These are phyloP conservation scores for Beauveria pseudobassiana DNA, from an alignment of 2,329 filamentous ascomycete genomes.

Conservation along the genomic window DNA sequence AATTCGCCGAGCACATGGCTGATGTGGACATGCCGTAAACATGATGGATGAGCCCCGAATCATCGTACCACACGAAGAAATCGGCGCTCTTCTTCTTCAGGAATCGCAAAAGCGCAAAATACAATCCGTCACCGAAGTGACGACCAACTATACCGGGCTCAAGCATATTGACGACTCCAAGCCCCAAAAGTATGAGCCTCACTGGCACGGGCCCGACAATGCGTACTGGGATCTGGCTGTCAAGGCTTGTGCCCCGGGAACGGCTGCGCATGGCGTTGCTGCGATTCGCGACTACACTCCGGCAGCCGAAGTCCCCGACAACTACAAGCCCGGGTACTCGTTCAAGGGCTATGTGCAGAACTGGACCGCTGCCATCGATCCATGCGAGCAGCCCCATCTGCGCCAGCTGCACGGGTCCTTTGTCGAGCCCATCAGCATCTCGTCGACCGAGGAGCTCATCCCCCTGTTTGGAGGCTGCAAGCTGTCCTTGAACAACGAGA, in stretches of 20 bases:
- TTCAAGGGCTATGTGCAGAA: conserved; percentile 47
- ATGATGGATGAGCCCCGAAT: conserved; percentile 56
- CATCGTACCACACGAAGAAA: conserved; percentile 51
- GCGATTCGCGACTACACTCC: conserved; percentile 23
- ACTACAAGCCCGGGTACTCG: conserved; percentile 29
- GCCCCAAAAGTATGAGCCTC: conserved; percentile 34
- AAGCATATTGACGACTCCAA: conserved; percentile 27
- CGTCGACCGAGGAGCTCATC: conserved; percentile 45
- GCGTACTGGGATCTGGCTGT: conserved; percentile 54
- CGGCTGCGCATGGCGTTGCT: conserved; percentile 34
- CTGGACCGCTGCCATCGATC: conserved; percentile 50
- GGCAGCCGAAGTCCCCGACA: conserved; percentile 26
- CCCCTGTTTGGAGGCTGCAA: conserved; percentile 58
- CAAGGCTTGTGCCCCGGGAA: conserved; percentile 49
- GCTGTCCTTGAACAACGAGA: conserved; percentile 55
- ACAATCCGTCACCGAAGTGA: conserved; percentile 33
- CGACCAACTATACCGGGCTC: conserved; percentile 36
- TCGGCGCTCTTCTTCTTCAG: conserved; percentile 41
- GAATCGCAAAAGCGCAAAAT: conserved; percentile 39
- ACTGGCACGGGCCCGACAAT: conserved; percentile 37
- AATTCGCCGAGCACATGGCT: conserved; percentile 47
- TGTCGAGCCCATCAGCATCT: conserved; percentile 43
- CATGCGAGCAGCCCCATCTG: conserved; percentile 50
- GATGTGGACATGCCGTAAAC: conserved; percentile 62
- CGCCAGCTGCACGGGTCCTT: conserved; percentile 49